Conservation (phyloP, 2,329 filamentous ascomycete genomes). For the Verticillium zaregamsianum region DNA sequence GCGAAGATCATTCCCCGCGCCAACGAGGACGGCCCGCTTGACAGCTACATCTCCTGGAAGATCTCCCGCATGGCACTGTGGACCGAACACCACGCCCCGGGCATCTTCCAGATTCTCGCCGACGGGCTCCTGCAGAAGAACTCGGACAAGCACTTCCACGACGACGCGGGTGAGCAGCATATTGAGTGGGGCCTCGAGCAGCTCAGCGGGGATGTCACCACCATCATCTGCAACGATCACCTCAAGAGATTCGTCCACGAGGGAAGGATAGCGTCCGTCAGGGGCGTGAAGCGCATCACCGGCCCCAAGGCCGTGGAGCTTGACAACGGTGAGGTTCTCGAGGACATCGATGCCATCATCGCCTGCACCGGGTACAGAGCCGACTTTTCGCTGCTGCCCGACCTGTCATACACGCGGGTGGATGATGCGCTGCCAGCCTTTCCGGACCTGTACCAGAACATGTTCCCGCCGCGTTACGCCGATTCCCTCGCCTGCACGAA, state of each 20-base stretch:
- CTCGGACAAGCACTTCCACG: neutral
- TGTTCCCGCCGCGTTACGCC: constrained; percentile 38
- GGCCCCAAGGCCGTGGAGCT: constrained; percentile 22
- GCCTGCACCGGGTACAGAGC: constrained; percentile 30
- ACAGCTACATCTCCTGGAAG: constrained; percentile 16
- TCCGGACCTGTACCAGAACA: constrained; percentile 35
- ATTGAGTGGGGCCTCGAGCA: constrained; percentile 2
- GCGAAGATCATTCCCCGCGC: constrained; percentile 16
- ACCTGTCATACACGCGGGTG: constrained; percentile 20
- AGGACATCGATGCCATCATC: constrained; percentile 24
- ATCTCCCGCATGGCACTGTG: constrained; percentile 12
- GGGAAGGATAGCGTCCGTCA: neutral
- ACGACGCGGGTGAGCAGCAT: neutral
- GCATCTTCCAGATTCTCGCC: constrained; percentile 10
- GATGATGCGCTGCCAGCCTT: constrained; percentile 21
- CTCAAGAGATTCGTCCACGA: constrained; percentile 1
- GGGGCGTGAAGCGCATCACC: constrained; percentile 10
- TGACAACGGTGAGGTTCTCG: constrained; percentile 19
- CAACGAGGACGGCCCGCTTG: constrained; percentile 14
- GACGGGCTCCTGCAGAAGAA: constrained; percentile 9
- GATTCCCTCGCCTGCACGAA: constrained; percentile 39
- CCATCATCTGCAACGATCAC: constrained; percentile 2
- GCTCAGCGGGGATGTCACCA: neutral
- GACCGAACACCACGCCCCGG: constrained; percentile 12
- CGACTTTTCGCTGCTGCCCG: constrained; percentile 22